Conservation (phyloP, 1,284 basidiomycete genomes). For the Filobasidium uniguttulatum region DNA sequence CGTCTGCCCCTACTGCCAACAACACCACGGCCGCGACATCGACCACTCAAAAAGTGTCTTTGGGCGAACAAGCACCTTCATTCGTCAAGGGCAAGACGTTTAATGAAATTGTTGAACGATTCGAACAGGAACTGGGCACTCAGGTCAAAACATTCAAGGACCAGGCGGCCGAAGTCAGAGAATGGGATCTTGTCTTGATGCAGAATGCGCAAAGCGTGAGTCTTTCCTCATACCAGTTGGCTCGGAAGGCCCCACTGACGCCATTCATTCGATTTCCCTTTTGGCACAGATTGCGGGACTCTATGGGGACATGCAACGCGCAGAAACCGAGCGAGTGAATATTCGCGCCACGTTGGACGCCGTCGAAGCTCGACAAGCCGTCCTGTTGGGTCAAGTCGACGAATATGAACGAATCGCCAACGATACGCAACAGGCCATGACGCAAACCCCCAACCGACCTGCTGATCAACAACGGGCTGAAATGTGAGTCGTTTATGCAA, state of each 20-base stretch:
- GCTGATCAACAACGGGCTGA: constrained; percentile 14
- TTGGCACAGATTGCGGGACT: constrained; percentile 8
- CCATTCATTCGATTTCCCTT: neutral
- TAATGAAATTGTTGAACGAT: constrained; percentile 14
- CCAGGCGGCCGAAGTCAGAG: constrained; percentile 14
- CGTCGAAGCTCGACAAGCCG: constrained; percentile 13
- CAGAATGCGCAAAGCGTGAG: constrained; percentile 13
- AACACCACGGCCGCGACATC: neutral
- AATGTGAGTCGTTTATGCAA: constrained; percentile 9
- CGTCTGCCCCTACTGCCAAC: neutral
- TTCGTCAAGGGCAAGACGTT: constrained; percentile 14
- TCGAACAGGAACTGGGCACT: constrained; percentile 12
- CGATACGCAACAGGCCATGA: constrained; percentile 9
- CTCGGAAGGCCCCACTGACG: neutral
- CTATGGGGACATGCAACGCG: constrained; percentile 11
- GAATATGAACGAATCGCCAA: constrained; percentile 14
- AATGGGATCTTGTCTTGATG: constrained; percentile 16
- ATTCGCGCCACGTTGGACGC: constrained; percentile 12
- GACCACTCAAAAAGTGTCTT: neutral
- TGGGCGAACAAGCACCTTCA: constrained; percentile 12
- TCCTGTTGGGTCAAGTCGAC: constrained; percentile 8
- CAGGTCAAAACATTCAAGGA: constrained; percentile 12
- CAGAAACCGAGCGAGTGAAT: constrained; percentile 11
- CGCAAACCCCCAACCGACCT: constrained; percentile 7
- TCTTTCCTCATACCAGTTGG: no score